phyloP scores from a whole-genome alignment of 495 filamentous ascomycete genomes.

The Tricharina praecox region DNA sequence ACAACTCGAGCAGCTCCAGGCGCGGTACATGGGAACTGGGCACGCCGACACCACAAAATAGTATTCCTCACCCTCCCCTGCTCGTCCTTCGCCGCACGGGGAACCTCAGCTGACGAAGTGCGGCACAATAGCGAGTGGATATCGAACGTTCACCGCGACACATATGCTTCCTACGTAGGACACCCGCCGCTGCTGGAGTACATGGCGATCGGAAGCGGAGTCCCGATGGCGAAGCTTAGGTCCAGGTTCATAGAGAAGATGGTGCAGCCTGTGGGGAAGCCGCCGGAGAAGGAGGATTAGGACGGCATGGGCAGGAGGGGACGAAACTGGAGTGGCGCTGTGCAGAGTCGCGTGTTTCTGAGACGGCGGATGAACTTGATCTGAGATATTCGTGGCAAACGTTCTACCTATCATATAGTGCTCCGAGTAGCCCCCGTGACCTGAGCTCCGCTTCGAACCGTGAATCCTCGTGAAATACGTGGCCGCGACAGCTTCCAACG shows the following conservation, averaged over 20 bases:
- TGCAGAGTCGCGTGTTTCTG: no score
- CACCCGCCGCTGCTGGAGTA: slow-evolving; percentile 81
- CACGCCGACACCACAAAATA: slow-evolving; percentile 92
- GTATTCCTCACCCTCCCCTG: slow-evolving; percentile 4
- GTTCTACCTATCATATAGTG: no score
- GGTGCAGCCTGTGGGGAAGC: slow-evolving; percentile 76
- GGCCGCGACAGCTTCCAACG: no score
- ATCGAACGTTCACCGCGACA: slow-evolving; percentile 77
- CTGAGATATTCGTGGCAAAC: no score
- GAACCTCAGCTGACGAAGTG: no score
- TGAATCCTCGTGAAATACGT: no score
- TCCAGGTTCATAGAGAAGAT: slow-evolving; percentile 76
- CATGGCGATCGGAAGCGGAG: slow-evolving; percentile 74
- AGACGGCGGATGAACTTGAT: no score
- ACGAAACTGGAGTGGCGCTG: no score
- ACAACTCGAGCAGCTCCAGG: slow-evolving; percentile 88
- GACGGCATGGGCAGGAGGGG: not conserved
- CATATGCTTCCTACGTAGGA: slow-evolving; percentile 66
- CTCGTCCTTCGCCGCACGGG: not conserved
- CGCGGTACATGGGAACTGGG: slow-evolving; percentile 89
- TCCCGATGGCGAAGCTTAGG: slow-evolving; percentile 62
- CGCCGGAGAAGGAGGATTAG: slow-evolving; percentile 46
- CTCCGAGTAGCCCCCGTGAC: no score
- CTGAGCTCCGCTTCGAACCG: no score
- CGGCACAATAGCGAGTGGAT: slow-evolving; percentile 52